Evolutionary conservation across 306 rosid genomes (phyloP).

Genomic region (Begonia masoniana): DNA sequence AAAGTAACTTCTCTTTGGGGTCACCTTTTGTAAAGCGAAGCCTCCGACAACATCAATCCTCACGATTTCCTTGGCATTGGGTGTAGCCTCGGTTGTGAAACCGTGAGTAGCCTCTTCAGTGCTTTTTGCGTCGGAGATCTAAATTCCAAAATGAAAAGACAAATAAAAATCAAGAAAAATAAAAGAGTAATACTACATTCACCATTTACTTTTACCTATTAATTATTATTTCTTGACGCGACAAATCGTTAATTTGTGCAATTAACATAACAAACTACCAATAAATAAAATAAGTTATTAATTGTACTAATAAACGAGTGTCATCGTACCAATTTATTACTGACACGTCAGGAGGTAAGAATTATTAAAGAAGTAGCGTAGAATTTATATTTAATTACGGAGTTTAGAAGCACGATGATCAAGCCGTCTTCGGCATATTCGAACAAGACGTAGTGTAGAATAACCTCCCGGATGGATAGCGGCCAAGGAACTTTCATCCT

Average conservation of each 20-base stretch:
- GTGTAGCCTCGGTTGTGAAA: slow-evolving; percentile 36
- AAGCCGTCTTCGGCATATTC: slow-evolving; percentile 85
- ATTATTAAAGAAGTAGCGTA: no score
- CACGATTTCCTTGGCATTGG: slow-evolving; percentile 52
- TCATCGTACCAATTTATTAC: no score
- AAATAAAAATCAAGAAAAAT: not conserved
- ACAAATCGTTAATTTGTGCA: no score
- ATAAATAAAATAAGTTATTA: no score
- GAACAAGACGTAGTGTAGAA: slow-evolving; percentile 63
- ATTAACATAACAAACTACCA: no score
- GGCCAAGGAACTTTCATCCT: slow-evolving; percentile 97
- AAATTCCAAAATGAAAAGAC: slow-evolving; percentile 15
- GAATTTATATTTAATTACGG: slow-evolving; percentile 27
- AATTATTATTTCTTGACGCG: no score
- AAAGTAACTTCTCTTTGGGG: slow-evolving; percentile 71
- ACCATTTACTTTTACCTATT: not conserved
- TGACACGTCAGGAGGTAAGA: no score
- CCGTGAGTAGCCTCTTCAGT: slow-evolving; percentile 24
- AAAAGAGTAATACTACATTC: no score
- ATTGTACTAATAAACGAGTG: no score
- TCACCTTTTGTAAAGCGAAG: slow-evolving; percentile 81
- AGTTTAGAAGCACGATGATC: slow-evolving; percentile 54
- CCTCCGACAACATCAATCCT: slow-evolving; percentile 88
- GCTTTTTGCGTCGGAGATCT: slow-evolving; percentile 46
- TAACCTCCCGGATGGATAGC: slow-evolving; percentile 70